Percentiles rank a stretch among this genome's conserved stretches.
These are phyloP conservation scores for Coemansia sp. DNA, from an alignment of 192 early-diverging fungal genomes.

Conservation along the genomic window DNA sequence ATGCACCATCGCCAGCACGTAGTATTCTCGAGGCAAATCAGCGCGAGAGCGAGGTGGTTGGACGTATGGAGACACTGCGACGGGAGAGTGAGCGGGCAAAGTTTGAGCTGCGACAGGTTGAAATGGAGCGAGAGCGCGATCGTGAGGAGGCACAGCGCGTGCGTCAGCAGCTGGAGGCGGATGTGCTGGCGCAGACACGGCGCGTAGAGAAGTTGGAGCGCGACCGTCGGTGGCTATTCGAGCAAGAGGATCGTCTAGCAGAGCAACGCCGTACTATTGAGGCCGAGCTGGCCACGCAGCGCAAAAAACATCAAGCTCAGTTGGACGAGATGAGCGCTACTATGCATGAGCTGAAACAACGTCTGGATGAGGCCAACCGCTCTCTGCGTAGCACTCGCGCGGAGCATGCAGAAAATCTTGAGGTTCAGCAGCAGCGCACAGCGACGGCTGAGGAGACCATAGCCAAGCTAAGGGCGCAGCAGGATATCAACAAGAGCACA, in stretches of 20 bases:
- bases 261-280: constrained; percentile 54
- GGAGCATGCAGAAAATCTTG: constrained; percentile 12
- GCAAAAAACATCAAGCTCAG: constrained; percentile 23
- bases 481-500: neutral
- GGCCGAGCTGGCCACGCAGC: constrained; percentile 49
- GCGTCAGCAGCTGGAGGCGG: constrained; percentile 28
- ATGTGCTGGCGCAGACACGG: constrained; percentile 33
- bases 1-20: constrained; percentile 26
- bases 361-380: constrained; percentile 9
- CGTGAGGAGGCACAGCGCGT: constrained; percentile 28
- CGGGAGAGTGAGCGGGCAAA: constrained; percentile 29
- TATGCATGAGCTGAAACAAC: constrained; percentile 11
- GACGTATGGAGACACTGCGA: constrained; percentile 16
- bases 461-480: constrained; percentile 16
- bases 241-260: constrained; percentile 54
- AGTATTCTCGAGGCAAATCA: constrained; percentile 25
- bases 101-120: constrained; percentile 42
- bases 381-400: constrained; percentile 6
- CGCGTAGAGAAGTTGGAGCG: constrained; percentile 61
- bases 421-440: constrained; percentile 18
- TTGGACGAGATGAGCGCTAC: constrained; percentile 30
- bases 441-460: constrained; percentile 28
- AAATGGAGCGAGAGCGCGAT: constrained; percentile 33
- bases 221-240: constrained; percentile 59
- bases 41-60: constrained; percentile 7